Base-by-base conservation (phyloP, 805 yeast species). In the Cyberlindnera saturnus region DNA sequence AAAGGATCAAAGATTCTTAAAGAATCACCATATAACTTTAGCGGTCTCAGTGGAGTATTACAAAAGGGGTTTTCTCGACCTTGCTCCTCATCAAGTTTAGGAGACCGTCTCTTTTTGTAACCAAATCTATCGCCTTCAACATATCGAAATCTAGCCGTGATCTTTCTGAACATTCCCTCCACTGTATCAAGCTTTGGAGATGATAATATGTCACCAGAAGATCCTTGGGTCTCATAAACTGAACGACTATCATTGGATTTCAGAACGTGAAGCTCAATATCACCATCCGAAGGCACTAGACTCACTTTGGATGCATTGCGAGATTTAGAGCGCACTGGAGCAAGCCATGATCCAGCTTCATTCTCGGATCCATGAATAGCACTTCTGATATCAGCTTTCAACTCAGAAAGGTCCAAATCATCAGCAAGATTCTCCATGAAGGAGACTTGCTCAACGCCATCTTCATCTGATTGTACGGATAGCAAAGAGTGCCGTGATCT, bases 1-100 rank as follows among this genome's bases (percentile, higher is more conserved):
- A 55, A 48, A 2, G 78, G 72, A 0, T 65, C 48, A 32, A 75
- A 67, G 5, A 63, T 10, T 6, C 64, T 59, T 11, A 75, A 46
- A 0, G 80, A 73, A 14, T 64, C 62, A 3, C 81, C 81, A 47
- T 64, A 74, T 6, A 74, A 46, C 34, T 40, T 48, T 8, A 48
- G 29, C 4, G 42, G 45, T 31, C 20, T 19, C 9, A n/a, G 18
- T 15, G 20, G 20, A n/a, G 35, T 5, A 8, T 14, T 29, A 7
- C 1, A 13, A 15, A 31, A 38, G 5, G 40, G 40, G 13, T 38
- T 18, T 19, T 5, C 23, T 36, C 6, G n/a, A 11, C 35, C 34
- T 18, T 39, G 19, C 14, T 39, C 41, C 9, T 13, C 17, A 15
- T 39, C 41, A 16, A 9, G 23, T 8, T 11, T 11, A 10, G 19